Evolutionary conservation across 768 basidiomycete genomes (phyloP), one percentile per base, ranked within the genome.

Genomic region (Russula griseocarnosa): DNA sequence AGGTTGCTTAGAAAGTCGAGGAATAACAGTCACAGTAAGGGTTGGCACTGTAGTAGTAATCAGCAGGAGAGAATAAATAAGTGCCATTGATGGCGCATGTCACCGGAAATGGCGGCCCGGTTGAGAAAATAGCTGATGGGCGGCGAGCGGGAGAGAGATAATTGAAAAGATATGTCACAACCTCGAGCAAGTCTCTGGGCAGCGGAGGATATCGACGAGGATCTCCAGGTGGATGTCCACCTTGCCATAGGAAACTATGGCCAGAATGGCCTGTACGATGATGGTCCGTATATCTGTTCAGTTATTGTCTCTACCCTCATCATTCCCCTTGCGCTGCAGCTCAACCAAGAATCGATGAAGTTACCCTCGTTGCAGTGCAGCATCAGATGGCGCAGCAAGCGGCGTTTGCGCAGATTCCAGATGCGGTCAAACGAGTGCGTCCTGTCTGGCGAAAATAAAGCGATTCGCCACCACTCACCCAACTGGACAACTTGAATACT

Each of bases 341-440:
- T 40, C 84, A 86, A 71, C 80, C 86, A 58, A 85, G 83, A 66
- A 83, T 92, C 70, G 86, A 90, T 66, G 89, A 90, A 68, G 77
- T 84, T 3, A 82, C 90, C 1, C 71, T 91, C 4, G 69, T 85
- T 59, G 86, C 87, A 8, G 82, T 90, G 76, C 91, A 93, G 71
- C 88, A 92, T 62, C 88, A 91, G 75, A 86, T 92, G 78, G 88
- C 84, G 0, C 90, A 92, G 66, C 88, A 92, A 66, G 84, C 85
- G 1, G 92, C 90, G 2, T 86, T 94, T 73, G 78, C 90, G 0
- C 84, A 87, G 70, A 90, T 95, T 52, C 92, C 92, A 0, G 92
- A 94, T 74, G 86, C 86, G 51, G 94, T 94, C 60, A 95, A 94
- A 79, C 85, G 86, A 66, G 92, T 92, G 71, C 74, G 83, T 81